Evolutionary conservation across 2,329 filamentous ascomycete genomes (phyloP), one percentile per base, ranked within the genome.

Genomic region (Westerdykella sp.): DNA sequence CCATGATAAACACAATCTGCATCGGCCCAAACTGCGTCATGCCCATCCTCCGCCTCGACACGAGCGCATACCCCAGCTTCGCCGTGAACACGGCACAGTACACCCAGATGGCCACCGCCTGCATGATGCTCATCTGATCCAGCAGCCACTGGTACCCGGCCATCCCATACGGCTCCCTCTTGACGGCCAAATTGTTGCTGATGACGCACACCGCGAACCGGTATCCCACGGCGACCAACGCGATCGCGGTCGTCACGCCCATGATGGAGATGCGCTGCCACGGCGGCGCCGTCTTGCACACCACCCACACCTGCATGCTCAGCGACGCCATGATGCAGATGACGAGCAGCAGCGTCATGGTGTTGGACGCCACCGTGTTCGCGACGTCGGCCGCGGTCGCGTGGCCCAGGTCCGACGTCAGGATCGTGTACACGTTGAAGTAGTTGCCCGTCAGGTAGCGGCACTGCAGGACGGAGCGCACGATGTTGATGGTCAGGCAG

Each of bases 1-100:
- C 78, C 75, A 84, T 83, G 54, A 84, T 75, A 59, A 82, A 82
- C 47, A 85, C 77, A 44, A 82, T 75, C 53, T 82, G 78, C 72
- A 85, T 79, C 1, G 79, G 77, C 9, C 79, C 79, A 55, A 82
- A 83, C 42, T 78, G 74, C 43, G 69, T 73, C 55, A 83, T 69
- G 1, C 79, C 78, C 46, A 84, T 67, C 51, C 68, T 70, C 42
- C 69, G 73, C 16, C 82, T 75, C 49, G 76, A 69, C 7, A 69
- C 59, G 28, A 85, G 74, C 6, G 79, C 79, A 48, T 73, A 69
- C 6, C 74, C 76, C 4, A 85, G 70, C 62, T 85, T 85, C 44
- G 61, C 66, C 32, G 77, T 73, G 61, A 85, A 85, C 44, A 84
- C 65, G n/a, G 69, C 57, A 48, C 76, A 79, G 68, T 81, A 84